Percentiles rank a stretch among this genome's conserved stretches.
Evolutionary conservation across 345 rosid genomes (phyloP).

Genomic region (Trapa incisa): DNA sequence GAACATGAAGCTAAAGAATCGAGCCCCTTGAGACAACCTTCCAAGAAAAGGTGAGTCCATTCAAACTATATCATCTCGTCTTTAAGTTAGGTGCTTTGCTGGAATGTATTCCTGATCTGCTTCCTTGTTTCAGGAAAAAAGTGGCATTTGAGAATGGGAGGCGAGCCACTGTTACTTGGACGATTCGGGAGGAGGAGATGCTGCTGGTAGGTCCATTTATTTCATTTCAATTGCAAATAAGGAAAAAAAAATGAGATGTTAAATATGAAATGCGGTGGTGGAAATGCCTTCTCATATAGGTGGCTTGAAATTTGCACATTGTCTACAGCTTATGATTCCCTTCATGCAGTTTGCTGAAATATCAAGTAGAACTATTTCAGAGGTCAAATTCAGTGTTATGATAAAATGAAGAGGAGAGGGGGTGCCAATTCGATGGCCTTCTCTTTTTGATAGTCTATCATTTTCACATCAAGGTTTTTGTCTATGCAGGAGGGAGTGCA

Average conservation of each 20-base stretch:
- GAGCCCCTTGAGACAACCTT: not conserved
- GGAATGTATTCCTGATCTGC: not conserved
- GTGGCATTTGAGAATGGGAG: not conserved
- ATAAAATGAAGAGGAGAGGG: not conserved
- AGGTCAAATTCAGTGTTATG: not conserved
- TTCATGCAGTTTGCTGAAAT: not conserved
- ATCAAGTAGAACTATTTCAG: not conserved
- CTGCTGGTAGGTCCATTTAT: not conserved
- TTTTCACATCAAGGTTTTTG: not conserved
- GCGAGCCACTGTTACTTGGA: constrained; percentile 1
- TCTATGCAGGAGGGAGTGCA: constrained; percentile 47
- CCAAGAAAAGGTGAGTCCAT: not conserved
- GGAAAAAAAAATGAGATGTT: not conserved
- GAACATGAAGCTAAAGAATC: not conserved
- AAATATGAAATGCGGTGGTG: not conserved
- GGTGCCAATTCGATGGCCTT: not conserved
- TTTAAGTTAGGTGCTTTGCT: not conserved
- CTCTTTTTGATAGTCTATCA: not conserved
- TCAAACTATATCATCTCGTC: not conserved
- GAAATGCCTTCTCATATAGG: not conserved
- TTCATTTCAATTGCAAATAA: not conserved
- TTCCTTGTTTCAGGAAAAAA: not conserved
- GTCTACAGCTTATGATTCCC: not conserved
- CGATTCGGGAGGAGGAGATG: not conserved
- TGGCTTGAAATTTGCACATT: not conserved